Evolutionary conservation across 1,139 yeast genomes (phyloP).

Genomic region (Candida tetrigidarum): DNA sequence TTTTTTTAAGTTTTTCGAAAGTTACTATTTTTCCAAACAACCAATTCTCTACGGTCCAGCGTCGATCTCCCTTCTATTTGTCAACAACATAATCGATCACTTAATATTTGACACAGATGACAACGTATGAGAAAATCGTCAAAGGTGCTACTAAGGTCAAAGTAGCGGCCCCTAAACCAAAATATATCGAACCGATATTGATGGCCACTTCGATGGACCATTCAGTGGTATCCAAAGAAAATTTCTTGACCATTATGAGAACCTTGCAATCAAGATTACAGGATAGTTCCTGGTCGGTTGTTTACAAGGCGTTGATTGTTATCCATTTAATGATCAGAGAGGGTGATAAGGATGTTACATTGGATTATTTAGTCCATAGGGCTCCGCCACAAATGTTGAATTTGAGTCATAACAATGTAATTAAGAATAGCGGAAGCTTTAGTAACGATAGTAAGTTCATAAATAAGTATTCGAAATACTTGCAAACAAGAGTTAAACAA

Average conservation of each 20-base stretch:
- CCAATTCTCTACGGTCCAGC: not conserved
- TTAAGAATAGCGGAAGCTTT: conserved; percentile 29
- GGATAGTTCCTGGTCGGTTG: conserved; percentile 89
- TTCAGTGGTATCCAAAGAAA: conserved; percentile 51
- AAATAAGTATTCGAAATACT: conserved; percentile 71
- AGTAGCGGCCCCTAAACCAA: conserved; percentile 98
- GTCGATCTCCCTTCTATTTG: no score
- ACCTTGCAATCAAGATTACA: conserved; percentile 62
- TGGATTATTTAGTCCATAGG: conserved; percentile 64
- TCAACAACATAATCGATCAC: not conserved
- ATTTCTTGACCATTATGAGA: conserved; percentile 71
- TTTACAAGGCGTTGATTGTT: conserved; percentile 82
- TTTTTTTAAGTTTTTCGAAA: no score
- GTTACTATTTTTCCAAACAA: no score
- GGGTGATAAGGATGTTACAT: conserved; percentile 75
- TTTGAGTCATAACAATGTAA: conserved; percentile 34
- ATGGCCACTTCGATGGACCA: conserved; percentile 65
- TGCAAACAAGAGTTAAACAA: conserved; percentile 70
- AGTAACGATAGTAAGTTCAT: conserved; percentile 65
- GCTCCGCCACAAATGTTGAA: conserved; percentile 59
- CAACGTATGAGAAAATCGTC: conserved; percentile 51
- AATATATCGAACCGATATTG: conserved; percentile 91
- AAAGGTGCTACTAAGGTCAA: conserved; percentile 56
- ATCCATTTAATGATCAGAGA: conserved; percentile 91
- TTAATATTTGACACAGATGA: conserved; percentile 28